Evolutionary conservation across 2,329 filamentous ascomycete species (phyloP), one percentile per base, ranked within the genome.

Genomic region (Pseudocercospora macadamiae): DNA sequence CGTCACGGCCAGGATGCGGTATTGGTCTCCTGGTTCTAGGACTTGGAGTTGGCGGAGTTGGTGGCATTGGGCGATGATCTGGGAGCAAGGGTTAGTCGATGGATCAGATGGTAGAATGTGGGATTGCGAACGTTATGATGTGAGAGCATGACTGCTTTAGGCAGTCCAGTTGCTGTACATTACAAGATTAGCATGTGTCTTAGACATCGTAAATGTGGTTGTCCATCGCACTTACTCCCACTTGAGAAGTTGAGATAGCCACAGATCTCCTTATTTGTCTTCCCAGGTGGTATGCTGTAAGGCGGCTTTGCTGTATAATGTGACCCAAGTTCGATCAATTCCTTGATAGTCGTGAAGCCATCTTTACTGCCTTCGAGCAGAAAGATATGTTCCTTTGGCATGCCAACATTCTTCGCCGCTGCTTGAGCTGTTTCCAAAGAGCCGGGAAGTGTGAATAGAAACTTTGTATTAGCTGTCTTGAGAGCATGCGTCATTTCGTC

Each of bases 401-500:
- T 74, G 0, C 83, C 82, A 1, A 80, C 82, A 44, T 77, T 77
- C 59, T 80, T 73, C 0, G 83, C 83, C 12, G 83, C 83, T 8
- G 75, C 76, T 6, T 76, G 66, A 1, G 83, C 83, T 19, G 85
- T 78, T 5, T 81, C 74, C 66, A 86, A 76, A 5, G 78, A 81
- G 2, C 76, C 76, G 0, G 79, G 77, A 0, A 82, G 74, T 0
- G 84, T 86, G 70, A 87, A 80, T 2, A 87, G 67, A 54, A 83
- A 82, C 59, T 80, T 84, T 2, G 83, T 80, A 30, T 81, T 74
- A 1, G 80, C 82, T 1, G 79, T 85, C 61, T 81, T 82, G 3
- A 89, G 74, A 0, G 84, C 85, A 68, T 86, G 84, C 0, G 80
- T 80, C 82, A 89, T 87, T 64, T 89, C 86, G 30, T 88, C 86